These are phyloP conservation scores for Ceratobasidium sp. DNA, from an alignment of 1,284 basidiomycete genomes.

Conservation along the genomic window DNA sequence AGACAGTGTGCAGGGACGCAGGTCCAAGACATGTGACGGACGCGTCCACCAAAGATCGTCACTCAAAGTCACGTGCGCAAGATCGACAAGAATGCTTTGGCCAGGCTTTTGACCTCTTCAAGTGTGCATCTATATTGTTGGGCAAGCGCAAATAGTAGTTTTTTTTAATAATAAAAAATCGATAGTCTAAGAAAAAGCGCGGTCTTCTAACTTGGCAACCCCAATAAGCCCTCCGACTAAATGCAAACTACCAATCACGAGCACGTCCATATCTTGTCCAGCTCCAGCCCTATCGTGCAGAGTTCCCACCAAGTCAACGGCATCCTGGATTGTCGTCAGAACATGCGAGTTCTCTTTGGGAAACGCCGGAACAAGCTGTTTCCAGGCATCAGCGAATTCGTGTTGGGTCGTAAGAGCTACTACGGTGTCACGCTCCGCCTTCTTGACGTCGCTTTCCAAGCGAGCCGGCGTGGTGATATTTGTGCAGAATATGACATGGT, in stretches of 20 bases:
- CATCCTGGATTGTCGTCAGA: conserved; percentile 89
- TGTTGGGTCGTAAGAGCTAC: conserved; percentile 78
- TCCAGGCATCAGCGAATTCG: conserved; percentile 81
- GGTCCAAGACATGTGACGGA: conserved; percentile 7
- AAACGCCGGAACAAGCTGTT: conserved; percentile 68
- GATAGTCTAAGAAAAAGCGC: neutral
- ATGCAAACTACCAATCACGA: conserved; percentile 94
- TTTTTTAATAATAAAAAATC: neutral
- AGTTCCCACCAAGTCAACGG: conserved; percentile 70
- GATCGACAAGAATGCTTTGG: too few species aligned
- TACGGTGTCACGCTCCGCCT: conserved; percentile 72
- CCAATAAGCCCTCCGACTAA: conserved; percentile 95
- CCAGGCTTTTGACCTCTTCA: too few species aligned
- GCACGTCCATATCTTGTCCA: conserved; percentile 64
- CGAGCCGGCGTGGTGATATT: conserved; percentile 74
- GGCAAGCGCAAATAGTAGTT: too few species aligned
- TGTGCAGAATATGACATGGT: conserved; percentile 91
- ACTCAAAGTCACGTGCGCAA: conserved; percentile 32
- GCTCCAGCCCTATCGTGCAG: conserved; percentile 52
- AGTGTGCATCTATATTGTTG: too few species aligned
- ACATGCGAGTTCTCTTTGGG: conserved; percentile 74
- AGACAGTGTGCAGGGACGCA: neutral
- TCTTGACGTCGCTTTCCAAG: conserved; percentile 67
- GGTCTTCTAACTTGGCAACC: conserved; percentile 77
- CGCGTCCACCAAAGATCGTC: conserved; percentile 9